Evolutionary conservation across 1,284 basidiomycete species (phyloP), one percentile per base, ranked within the genome.

Genomic region (Cryptococcus sp.): DNA sequence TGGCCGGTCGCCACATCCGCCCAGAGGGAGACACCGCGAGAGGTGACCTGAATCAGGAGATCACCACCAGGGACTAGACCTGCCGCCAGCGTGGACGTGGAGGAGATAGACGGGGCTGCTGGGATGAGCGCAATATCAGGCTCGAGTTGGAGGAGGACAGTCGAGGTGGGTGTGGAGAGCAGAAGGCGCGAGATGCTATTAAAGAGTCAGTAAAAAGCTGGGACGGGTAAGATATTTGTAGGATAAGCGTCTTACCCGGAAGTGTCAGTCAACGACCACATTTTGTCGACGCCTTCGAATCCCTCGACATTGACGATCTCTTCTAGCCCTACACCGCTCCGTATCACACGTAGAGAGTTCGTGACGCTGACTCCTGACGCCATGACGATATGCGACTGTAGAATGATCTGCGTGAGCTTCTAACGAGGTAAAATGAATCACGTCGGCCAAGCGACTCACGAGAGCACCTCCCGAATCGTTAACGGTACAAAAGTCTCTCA

Each of bases 281-380:
- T 72, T 16, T 79, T 77, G 9, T 82, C 81, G 5, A 88, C 79
- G 50, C 83, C 79, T 0, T 78, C 69, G 28, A 91, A 63, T 0
- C 86, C 88, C 21, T 85, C 81, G 6, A 91, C 67, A 23, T 75
- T 74, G 0, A 86, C 84, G 5, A 84, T 64, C 62, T 88, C 86
- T 52, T 85, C 81, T 66, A 95, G 85, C 54, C 91, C 88, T 0
- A 91, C 91, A 2, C 94, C 94, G 60, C 86, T 91, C 56, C 90
- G 82, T 9, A 98, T 83, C 24, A 94, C 77, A 39, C 90, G 85
- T 9, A 98, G 71, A 11, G 87, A 87, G 7, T 94, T 93, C 0
- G 85, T 84, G 59, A 85, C 91, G 18, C 83, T 82, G 0, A 86
- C 87, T 1, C 95, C 95, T 2, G 92, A 95, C 62, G 91, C 92